Base-by-base conservation (phyloP, 1,139 yeast genomes). In the Sugiyamaella castrensis region DNA sequence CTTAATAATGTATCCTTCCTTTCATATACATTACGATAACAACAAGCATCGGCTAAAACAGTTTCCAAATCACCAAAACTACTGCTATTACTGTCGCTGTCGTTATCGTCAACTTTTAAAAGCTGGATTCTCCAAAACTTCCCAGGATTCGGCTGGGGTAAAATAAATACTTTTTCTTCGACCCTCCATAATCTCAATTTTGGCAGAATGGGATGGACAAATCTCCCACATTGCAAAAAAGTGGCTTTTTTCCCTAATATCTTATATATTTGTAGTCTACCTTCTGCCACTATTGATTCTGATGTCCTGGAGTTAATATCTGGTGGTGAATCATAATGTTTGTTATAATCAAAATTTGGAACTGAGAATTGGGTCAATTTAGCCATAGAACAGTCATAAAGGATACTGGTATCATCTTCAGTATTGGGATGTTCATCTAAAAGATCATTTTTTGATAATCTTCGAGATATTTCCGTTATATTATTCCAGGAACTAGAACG, bases 101-200 rank as follows among this genome's bases (percentile, higher is more conserved):
- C 34, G 4, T 13, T 5, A 15, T 24, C 24, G 11, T 4, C 45
- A 28, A 10, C 26, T 6, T 29, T 35, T 29, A 45, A 28, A n/a
- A 84, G 62, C 31, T 73, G 73, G 2, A 84, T 75, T 51, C 80
- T 75, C 91, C 91, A 84, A 64, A 81, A 84, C 56, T 89, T 69
- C 51, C 82, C 84, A 0, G 91, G 91, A 55, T 82, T 82, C 8
- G 80, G 79, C 55, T 84, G 71, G 1, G 89, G 87, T 30, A 85
- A 61, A 1, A 84, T 72, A 58, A 82, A 83, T 53, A 80, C 81
- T 54, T 75, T 74, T 42, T 63, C 59, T 30, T 71, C 72, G 1
- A 80, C 74, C 54, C 86, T 72, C 50, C 84, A 68, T 2, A 84
- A 71, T 58, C 81, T 78, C 47, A 80, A 67, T 51, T 73, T 75